Percentiles rank a stretch among this genome's conserved stretches.
Conservation (phyloP, 495 filamentous ascomycete species). For the Penicillium longicatenatum region DNA sequence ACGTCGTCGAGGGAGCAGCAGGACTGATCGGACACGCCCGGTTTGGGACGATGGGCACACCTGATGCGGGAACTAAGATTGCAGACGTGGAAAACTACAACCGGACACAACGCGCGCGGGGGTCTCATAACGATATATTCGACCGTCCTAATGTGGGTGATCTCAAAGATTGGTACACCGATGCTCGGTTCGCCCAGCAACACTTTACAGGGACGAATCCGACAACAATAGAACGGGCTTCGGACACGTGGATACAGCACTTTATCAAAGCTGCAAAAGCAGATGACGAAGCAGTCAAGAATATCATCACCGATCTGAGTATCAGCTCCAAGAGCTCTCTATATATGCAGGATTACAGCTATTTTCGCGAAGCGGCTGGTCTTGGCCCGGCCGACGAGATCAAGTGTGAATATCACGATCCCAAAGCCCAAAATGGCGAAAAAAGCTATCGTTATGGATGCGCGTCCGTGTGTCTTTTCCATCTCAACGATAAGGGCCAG, state of each 20-base stretch:
- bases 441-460: slow-evolving; percentile 19
- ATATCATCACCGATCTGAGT: slow-evolving; percentile 16
- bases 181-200: slow-evolving; percentile 53
- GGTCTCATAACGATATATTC: slow-evolving; percentile 32
- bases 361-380: slow-evolving; percentile 41
- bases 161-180: slow-evolving; percentile 49
- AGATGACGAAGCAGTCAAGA: slow-evolving; percentile 19
- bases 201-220: slow-evolving; percentile 52
- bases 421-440: neutral
- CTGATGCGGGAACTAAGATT: neutral
- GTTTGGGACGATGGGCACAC: neutral
- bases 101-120: slow-evolving; percentile 15
- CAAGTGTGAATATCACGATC: no score
- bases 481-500: slow-evolving; percentile 42
- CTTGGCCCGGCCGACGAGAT: neutral
- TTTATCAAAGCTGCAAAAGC: slow-evolving; percentile 37
- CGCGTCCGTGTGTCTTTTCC: slow-evolving; percentile 48
- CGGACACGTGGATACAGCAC: slow-evolving; percentile 29
- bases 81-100: neutral
- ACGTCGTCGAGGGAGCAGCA: no score
- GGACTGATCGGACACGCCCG: no score
- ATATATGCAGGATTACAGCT: slow-evolving; percentile 49
- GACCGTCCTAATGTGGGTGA: slow-evolving; percentile 45
- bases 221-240: slow-evolving; percentile 42
- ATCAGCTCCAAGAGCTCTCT: slow-evolving; percentile 28